Evolutionary conservation across 257 asterid genomes (phyloP).

Genomic region (Cruciata laevipes): DNA sequence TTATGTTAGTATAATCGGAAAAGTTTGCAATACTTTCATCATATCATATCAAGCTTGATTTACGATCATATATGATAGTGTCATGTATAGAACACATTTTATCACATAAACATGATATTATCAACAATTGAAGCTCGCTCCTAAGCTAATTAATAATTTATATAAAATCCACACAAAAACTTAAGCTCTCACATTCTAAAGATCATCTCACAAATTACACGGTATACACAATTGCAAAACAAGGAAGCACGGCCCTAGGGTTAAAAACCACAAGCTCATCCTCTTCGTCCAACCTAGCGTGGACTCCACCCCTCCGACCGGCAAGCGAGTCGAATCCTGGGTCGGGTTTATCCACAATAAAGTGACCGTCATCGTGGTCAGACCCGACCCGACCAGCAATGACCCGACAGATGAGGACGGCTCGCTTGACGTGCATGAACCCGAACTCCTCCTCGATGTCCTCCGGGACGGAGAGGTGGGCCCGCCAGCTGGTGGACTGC

Average conservation of each 20-base stretch:
- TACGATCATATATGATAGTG: no score
- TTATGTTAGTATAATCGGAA: no score
- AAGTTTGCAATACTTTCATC: no score
- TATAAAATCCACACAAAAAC: conserved; percentile 7
- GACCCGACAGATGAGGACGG: conserved; percentile 73
- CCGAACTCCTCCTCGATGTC: conserved; percentile 75
- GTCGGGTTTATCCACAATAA: conserved; percentile 37
- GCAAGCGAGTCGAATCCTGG: conserved; percentile 61
- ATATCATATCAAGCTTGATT: no score
- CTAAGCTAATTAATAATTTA: conserved; percentile 3
- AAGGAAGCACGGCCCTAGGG: conserved; percentile 90
- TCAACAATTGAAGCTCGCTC: not conserved
- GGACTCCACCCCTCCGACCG: conserved; percentile 37
- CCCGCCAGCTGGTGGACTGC: conserved; percentile 65
- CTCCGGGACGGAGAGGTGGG: conserved; percentile 67
- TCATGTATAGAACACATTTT: no score
- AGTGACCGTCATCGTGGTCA: conserved; percentile 30
- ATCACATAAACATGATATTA: no score
- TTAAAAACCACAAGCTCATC: conserved; percentile 72
- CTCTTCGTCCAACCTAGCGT: conserved; percentile 35
- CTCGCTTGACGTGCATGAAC: conserved; percentile 75
- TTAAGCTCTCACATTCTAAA: not conserved
- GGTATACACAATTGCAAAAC: conserved; percentile 75
- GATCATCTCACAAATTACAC: conserved; percentile 20
- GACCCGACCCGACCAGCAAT: conserved; percentile 76